Conservation (phyloP, 176 grass and related monocot genomes). For the Zea luxurians region DNA sequence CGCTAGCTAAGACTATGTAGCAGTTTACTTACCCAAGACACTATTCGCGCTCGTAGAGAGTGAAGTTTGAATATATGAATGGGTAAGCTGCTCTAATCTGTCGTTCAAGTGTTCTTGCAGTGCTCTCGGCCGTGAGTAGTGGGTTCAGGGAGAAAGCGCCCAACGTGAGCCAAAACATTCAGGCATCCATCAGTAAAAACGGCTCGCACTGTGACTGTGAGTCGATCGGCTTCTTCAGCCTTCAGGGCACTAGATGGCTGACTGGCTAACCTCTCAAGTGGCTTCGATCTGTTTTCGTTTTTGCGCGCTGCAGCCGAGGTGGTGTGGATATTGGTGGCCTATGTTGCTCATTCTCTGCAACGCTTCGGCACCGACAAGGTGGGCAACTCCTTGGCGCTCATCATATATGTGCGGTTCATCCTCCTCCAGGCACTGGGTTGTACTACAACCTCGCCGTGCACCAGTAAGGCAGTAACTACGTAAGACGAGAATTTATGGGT, state of each 20-base stretch:
- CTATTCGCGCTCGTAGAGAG: no score
- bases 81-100: background rate
- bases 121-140: slow-evolving; percentile 56
- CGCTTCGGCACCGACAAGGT: slow-evolving; percentile 69
- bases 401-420: slow-evolving; percentile 59
- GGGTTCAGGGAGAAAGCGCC: slow-evolving; percentile 59
- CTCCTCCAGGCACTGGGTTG: slow-evolving; percentile 50
- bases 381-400: slow-evolving; percentile 63
- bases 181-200: background rate
- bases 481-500: no score
- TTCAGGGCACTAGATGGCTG: no score
- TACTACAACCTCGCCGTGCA: slow-evolving; percentile 57
- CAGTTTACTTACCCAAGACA: no score
- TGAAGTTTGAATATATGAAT: no score
- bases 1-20: no score
- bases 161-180: slow-evolving; percentile 22
- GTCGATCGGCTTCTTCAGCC: background rate
- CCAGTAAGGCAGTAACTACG: no score
- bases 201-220: background rate
- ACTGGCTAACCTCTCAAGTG: background rate
- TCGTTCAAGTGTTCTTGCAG: slow-evolving; percentile 24
- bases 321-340: slow-evolving; percentile 54
- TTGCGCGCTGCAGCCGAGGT: slow-evolving; percentile 31
- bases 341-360: slow-evolving; percentile 49
- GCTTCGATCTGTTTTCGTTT: background rate